A percentile compares a stretch with the other conserved stretches of the same genome.
These are phyloP conservation scores for Psidium friedrichsthalianum DNA, from an alignment of 345 rosid genomes.

Conservation along the genomic window DNA sequence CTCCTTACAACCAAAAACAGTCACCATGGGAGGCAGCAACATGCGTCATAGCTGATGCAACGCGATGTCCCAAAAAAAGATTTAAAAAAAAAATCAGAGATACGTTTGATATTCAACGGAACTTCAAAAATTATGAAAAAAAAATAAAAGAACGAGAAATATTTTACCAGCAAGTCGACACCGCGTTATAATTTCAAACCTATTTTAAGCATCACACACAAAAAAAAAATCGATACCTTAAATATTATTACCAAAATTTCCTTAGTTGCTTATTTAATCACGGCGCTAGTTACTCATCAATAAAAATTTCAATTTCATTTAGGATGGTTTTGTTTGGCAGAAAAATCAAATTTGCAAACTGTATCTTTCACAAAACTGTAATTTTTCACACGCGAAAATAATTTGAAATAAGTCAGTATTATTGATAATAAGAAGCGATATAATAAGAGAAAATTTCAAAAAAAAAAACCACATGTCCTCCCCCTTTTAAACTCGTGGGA, in stretches of 20 bases:
- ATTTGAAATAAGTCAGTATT: no score
- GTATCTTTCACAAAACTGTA: no score
- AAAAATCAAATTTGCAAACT: neutral
- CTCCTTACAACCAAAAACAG: neutral
- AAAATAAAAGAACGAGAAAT: neutral
- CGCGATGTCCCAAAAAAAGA: neutral
- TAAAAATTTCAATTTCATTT: neutral
- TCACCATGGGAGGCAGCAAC: neutral
- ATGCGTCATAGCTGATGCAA: neutral
- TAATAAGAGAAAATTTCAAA: no score
- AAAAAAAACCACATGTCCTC: no score
- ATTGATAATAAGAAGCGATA: no score
- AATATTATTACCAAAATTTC: neutral
- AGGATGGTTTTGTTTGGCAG: fast-evolving
- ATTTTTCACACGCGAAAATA: no score
- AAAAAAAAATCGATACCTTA: neutral
- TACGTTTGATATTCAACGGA: neutral
- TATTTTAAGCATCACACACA: neutral
- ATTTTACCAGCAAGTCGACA: neutral
- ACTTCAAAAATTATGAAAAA: neutral
- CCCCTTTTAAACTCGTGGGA: no score
- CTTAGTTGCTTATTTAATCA: neutral
- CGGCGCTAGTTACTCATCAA: neutral
- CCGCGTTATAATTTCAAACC: neutral
- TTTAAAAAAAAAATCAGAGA: neutral